Evolutionary conservation across 768 basidiomycete species (phyloP).

Genomic region (Rhizopogon roseolus): DNA sequence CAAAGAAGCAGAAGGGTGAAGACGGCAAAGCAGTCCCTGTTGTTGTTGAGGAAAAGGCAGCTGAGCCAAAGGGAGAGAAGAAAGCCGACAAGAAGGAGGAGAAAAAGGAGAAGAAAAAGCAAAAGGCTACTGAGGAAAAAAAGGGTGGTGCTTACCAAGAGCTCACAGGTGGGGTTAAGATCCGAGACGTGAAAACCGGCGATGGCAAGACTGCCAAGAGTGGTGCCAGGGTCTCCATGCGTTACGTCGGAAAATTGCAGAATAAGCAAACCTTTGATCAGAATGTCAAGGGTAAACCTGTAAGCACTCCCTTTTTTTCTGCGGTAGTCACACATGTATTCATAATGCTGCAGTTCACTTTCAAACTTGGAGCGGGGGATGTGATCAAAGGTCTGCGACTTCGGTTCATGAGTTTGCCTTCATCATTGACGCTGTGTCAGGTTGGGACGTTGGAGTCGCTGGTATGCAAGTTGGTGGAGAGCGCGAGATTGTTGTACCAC

Average conservation of each 20-base stretch:
- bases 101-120: slow-evolving; percentile 24
- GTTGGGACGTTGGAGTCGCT: slow-evolving; percentile 88
- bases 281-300: slow-evolving; percentile 83
- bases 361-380: slow-evolving; percentile 80
- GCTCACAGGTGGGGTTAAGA: slow-evolving; percentile 68
- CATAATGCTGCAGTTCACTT: slow-evolving; percentile 49
- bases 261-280: slow-evolving; percentile 76
- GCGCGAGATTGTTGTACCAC: slow-evolving; percentile 71
- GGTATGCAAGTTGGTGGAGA: slow-evolving; percentile 94
- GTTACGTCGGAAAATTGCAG: slow-evolving; percentile 88
- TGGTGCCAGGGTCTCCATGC: slow-evolving; percentile 78
- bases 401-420: background rate
- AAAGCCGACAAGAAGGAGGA: slow-evolving; percentile 31
- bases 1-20: slow-evolving; percentile 72
- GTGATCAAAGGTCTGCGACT: slow-evolving; percentile 76
- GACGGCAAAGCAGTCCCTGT: slow-evolving; percentile 38
- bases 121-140: slow-evolving; percentile 21
- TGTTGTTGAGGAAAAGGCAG: slow-evolving; percentile 15
- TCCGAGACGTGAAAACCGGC: slow-evolving; percentile 74
- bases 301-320: slow-evolving; percentile 34
- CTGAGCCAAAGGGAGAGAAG: slow-evolving; percentile 25
- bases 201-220: slow-evolving; percentile 84
- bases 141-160: slow-evolving; percentile 24
- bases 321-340: background rate
- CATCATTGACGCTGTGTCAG: slow-evolving; percentile 25